These are phyloP conservation scores for Perkinsus marinus DNA, from an alignment of 169 alveolate species.

Conservation along the genomic window DNA sequence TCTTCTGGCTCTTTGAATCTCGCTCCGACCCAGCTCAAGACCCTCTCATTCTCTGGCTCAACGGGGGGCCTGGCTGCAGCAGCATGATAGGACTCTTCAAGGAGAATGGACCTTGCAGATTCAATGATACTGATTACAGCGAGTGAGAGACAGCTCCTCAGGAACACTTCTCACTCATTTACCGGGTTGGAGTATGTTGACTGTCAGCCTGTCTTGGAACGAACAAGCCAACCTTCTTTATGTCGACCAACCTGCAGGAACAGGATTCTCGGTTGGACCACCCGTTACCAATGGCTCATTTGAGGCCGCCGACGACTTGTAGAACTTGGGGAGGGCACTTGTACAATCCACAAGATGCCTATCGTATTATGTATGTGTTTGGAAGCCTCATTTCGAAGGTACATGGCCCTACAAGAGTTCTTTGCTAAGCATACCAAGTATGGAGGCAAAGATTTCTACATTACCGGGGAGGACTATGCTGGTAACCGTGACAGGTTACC, in stretches of 20 bases:
- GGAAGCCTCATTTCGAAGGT: constrained; percentile 6
- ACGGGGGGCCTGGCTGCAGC: constrained; percentile 78
- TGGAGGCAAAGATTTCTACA: constrained; percentile 36
- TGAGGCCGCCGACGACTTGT: neutral
- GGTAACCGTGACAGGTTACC: constrained; percentile 37
- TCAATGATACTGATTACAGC: constrained; percentile 21
- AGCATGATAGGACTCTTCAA: constrained; percentile 48
- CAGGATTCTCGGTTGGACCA: constrained; percentile 44
- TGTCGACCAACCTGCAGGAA: constrained; percentile 70
- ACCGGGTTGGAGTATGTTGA: too few species aligned
- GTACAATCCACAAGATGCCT: too few species aligned
- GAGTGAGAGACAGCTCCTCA: constrained; percentile 2
- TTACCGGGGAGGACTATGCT: constrained; percentile 70
- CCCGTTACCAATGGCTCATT: neutral
- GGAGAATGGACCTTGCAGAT: constrained; percentile 56
- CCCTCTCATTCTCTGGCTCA: constrained; percentile 63
- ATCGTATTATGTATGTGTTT: constrained; percentile 24
- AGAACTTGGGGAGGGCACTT: constrained; percentile 16
- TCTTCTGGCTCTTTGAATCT: constrained; percentile 22
- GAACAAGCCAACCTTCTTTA: constrained; percentile 45
- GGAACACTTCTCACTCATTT: too few species aligned
- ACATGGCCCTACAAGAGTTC: constrained; percentile 39
- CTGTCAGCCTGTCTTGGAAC: constrained; percentile 42
- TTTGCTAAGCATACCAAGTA: constrained; percentile 30
- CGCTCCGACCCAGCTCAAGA: constrained; percentile 29